A percentile compares a stretch with the other conserved stretches of the same genome.
These are phyloP conservation scores for Syzygium aromaticum DNA, from an alignment of 345 rosid species.

Conservation along the genomic window DNA sequence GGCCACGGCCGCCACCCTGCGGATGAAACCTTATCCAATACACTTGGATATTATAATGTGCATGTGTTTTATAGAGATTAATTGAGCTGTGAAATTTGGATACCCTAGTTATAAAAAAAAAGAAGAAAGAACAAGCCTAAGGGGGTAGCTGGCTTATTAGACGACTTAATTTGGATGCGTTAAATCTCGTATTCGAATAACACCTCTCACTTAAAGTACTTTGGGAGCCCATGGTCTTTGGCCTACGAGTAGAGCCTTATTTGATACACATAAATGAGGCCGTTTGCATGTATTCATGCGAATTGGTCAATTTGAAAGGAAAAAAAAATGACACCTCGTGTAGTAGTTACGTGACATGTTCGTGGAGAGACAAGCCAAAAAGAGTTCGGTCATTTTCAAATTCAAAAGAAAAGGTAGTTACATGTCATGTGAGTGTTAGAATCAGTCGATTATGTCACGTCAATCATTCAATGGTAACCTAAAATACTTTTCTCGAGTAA, in stretches of 20 bases:
- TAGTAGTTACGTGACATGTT: not conserved
- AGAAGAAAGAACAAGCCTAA: not conserved
- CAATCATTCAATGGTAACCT: not conserved
- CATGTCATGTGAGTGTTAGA: not conserved
- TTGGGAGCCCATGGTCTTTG: not conserved
- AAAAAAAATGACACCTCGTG: not conserved
- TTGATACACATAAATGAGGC: not conserved
- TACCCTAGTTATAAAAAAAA: not conserved
- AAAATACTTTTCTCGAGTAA: not conserved
- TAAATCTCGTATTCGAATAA: not conserved
- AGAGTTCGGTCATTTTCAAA: not conserved
- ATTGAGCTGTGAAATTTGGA: not conserved
- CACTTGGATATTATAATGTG: not conserved
- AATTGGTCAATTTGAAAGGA: not conserved
- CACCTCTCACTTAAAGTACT: not conserved
- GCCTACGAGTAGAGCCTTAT: not conserved
- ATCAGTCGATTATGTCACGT: not conserved
- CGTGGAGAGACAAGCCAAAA: not conserved
- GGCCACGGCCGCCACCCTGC: rapidly evolving
- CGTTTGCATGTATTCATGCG: not conserved
- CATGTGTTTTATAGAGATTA: not conserved
- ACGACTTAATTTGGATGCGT: not conserved
- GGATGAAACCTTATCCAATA: not conserved
- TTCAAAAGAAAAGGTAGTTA: not conserved
- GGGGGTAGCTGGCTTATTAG: not conserved